phyloP scores from a whole-genome alignment of 495 filamentous ascomycete genomes.

The Penicillium longicatenatum region DNA sequence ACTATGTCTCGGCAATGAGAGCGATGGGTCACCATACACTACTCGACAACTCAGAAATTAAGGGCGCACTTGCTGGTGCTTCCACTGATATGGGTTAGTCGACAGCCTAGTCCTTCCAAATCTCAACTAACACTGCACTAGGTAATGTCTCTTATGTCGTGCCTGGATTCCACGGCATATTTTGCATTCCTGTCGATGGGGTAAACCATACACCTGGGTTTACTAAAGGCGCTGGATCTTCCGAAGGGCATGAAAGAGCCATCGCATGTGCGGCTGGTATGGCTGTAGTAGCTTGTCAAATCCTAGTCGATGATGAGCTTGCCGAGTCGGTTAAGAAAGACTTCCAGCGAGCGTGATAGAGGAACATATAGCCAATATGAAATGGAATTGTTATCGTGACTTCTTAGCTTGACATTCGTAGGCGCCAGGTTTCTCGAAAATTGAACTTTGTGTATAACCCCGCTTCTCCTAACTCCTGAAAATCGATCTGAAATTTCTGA shows the following conservation, averaged over 20 bases:
- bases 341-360: constrained; percentile 23
- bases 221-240: constrained; percentile 53
- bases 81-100: constrained; percentile 46
- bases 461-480: too few relatives aligned
- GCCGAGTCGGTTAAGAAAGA: constrained; percentile 33
- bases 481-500: too few relatives aligned
- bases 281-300: constrained; percentile 54
- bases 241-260: constrained; percentile 46
- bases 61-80: constrained; percentile 24
- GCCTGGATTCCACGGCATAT: constrained; percentile 60
- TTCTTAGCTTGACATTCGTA: too few relatives aligned
- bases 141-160: constrained; percentile 60
- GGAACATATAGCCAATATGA: neutral
- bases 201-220: constrained; percentile 60
- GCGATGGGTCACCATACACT: constrained; percentile 46
- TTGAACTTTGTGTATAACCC: too few relatives aligned
- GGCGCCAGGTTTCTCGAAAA: neutral
- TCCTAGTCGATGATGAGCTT: constrained; percentile 48
- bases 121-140: constrained; percentile 26
- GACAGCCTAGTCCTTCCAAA: neutral
- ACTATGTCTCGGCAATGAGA: constrained; percentile 54
- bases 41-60: constrained; percentile 44
- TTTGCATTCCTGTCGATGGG: constrained; percentile 52
- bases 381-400: neutral
- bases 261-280: constrained; percentile 59